Conservation (phyloP, 202 grass and related monocot genomes). For the Miscanthus sacchariflorus region DNA sequence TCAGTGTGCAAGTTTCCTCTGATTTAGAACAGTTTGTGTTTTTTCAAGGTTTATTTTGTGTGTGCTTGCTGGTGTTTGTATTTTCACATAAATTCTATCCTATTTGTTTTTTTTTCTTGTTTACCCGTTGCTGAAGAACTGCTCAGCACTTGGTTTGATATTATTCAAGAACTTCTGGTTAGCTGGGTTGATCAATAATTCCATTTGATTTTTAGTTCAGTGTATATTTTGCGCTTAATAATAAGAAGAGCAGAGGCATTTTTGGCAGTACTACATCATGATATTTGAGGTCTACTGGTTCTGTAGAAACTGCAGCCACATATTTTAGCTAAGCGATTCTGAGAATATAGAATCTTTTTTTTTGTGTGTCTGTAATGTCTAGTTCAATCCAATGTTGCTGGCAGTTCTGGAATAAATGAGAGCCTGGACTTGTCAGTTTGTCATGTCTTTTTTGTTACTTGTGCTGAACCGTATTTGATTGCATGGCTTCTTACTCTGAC, state of each 20-base stretch:
- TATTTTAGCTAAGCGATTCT: constrained; percentile 26
- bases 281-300: constrained; percentile 16
- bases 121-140: not conserved
- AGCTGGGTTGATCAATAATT: constrained; percentile 13
- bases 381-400: not conserved
- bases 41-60: constrained; percentile 5
- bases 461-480: not conserved
- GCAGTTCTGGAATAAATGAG: not conserved
- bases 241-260: not conserved
- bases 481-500: not conserved
- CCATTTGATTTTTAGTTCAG: not conserved
- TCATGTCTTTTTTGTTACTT: constrained; percentile 2
- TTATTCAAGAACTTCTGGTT: constrained; percentile 6
- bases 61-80: not conserved
- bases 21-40: not conserved
- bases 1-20: not conserved
- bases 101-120: not conserved
- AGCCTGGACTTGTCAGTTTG: not conserved
- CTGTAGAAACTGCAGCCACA: not conserved
- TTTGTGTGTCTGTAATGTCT: not conserved
- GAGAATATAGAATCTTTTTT: not conserved
- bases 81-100: not conserved
- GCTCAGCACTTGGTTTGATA: not conserved
- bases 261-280: not conserved
- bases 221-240: not conserved